Evolutionary conservation across 148 eudicot species (phyloP), one percentile per base, ranked within the genome.

Genomic region (Rhododendron vialii): DNA sequence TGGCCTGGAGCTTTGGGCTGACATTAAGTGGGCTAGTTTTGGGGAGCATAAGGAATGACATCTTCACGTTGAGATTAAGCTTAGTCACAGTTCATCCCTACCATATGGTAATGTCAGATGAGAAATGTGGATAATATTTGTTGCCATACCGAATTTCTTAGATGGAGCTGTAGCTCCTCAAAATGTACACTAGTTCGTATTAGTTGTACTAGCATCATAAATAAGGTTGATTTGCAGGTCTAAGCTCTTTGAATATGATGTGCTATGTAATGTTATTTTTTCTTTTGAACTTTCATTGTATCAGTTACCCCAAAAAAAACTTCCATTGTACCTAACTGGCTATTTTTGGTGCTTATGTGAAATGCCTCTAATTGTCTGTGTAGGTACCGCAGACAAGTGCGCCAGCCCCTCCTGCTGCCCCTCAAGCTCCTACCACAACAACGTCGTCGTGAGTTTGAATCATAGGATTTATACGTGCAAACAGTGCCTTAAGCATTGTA

Each of bases 311-410:
- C 13, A 0, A 13, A 53, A 13, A 13, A 53, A 53, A 53, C 12
- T 36, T 36, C 83, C 8, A 17, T 22, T 61, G 26, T 48, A 24
- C 33, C 2, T 53, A 53, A 53, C 20, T 53, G 57, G 57, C 57
- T 38, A 11, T 10, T 55, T 81, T 76, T 81, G 36, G 81, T 85
- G 83, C 33, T 73, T 4, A 71, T 63, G 35, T 28, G 55, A 75
- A 83, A 85, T 88, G 53, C 20, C 43, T 84, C 83, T 86, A 81
- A 81, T 24, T 73, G 30, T 78, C 17, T 50, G 14, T 84, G 65
- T 59, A 94, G 97, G 91, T 88, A 24, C 92, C 92, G 75, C 87
- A 91, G 30, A 53, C 89, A 43, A 79, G 90, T 83, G 78, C 63
- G 1, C n/a, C 86, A 55, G 86, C 93, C 53, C 59, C 92, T 84